A percentile compares a stretch with the other conserved stretches of the same genome.
These are phyloP conservation scores for Xerocomus amazonicus DNA, from an alignment of 1,284 basidiomycete genomes.

Conservation along the genomic window DNA sequence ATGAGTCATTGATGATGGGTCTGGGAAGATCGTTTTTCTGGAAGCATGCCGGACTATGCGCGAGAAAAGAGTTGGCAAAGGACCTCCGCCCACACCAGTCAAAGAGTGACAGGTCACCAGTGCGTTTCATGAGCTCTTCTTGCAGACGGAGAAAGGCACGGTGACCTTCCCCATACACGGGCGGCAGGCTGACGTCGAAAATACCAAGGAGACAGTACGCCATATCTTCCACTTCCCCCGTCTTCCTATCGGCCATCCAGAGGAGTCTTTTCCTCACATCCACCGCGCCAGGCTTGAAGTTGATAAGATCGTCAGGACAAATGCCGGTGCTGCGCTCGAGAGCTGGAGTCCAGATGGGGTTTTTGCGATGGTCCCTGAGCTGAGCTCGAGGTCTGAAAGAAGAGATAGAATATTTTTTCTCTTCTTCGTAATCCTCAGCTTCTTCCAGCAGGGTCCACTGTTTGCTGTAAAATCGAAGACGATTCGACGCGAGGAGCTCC, in stretches of 20 bases:
- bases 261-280: constrained; percentile 18
- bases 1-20: constrained; percentile 4
- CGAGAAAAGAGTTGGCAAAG: constrained; percentile 23
- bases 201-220: constrained; percentile 29
- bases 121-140: constrained; percentile 29
- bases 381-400: constrained; percentile 22
- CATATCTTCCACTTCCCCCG: constrained; percentile 26
- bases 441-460: constrained; percentile 25
- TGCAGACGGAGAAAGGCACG: constrained; percentile 29
- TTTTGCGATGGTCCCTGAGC: constrained; percentile 19
- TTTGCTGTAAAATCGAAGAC: constrained; percentile 28
- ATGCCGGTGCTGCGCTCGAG: constrained; percentile 14
- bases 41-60: constrained; percentile 16
- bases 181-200: constrained; percentile 23
- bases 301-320: constrained; percentile 6
- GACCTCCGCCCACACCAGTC: constrained; percentile 32
- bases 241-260: constrained; percentile 22
- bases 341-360: constrained; percentile 10
- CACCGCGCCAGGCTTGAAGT: constrained; percentile 16
- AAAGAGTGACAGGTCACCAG: constrained; percentile 25
- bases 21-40: constrained; percentile 1
- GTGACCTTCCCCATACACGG: constrained; percentile 23
- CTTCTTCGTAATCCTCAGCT: constrained; percentile 20
- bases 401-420: constrained; percentile 7
- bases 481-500: constrained; percentile 24